Evolutionary conservation across 1,284 basidiomycete species (phyloP), one percentile per base, ranked within the genome.

Genomic region (Porogramme epimiltina): DNA sequence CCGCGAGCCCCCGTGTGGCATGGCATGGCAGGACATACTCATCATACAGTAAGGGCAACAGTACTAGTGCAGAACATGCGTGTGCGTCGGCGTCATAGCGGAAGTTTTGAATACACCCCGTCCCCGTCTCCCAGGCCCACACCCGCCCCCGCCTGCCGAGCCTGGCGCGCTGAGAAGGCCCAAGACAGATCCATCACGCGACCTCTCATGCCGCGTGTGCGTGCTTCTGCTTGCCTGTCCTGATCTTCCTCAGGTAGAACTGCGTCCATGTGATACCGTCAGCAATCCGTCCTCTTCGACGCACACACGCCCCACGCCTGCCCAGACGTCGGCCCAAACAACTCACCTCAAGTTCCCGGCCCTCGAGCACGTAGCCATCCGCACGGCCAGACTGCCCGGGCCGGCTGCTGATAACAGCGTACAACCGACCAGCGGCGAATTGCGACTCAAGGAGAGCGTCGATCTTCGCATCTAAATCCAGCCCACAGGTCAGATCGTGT

Each of bases 301-400:
- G 45, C 10, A 45, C 48, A 18, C 52, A n/a, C n/a, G n/a, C n/a
- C n/a, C n/a, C n/a, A n/a, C n/a, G n/a, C n/a, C n/a, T n/a, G n/a
- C n/a, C n/a, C n/a, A n/a, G n/a, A n/a, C n/a, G n/a, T n/a, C n/a
- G n/a, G n/a, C n/a, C 45, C 42, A 31, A 41, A 23, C 16, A 39
- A 66, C 79, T 47, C 66, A 94, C 92, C 81, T 97, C 94, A 55
- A 97, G 86, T 74, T 98, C 95, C 77, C 93, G 93, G 70, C 95
- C 95, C 81, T 98, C 95, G 51, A 98, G 85, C 61, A 98, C 81
- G 78, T 97, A 96, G 51, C 95, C 95, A 73, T 98, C 95, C 56
- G 89, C 87, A 61, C 95, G 92, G 42, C 95, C 95, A 51, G 87
- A 91, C 75, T 98, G 95, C 42, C 95, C 95, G 54, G 95, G 95